Evolutionary conservation across 225 moss, liverwort and hornwort species (phyloP), one percentile per base, ranked within the genome.

Genomic region (Thuidium tamariscinum): DNA sequence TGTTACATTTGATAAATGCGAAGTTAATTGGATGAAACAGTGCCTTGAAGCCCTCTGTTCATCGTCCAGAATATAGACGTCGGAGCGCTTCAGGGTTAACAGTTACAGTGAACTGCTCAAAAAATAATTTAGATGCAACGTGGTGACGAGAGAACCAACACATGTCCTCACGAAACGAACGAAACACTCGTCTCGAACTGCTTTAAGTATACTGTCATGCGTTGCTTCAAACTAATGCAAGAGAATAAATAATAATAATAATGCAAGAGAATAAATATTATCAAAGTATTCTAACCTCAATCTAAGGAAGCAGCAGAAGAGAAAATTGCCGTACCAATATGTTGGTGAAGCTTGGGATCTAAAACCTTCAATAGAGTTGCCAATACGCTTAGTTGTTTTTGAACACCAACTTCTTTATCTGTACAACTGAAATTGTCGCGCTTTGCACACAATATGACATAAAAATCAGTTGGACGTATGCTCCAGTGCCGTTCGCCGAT

Each of bases 371-470:
- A 83, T 18, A 99, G 91, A 41, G 81, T 93, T 81, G 94, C 95
- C 92, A 99, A 90, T 55, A 95, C 95, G 59, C 92, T 91, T 84
- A 99, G 90, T 90, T 99, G 99, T 72, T 95, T 97, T 87, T 97
- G 96, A 82, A 99, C 99, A 86, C 99, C 99, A 78, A 99, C 97
- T 92, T 94, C 94, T 84, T 90, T 92, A 84, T 96, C 96, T 86
- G 97, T 99, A 87, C 97, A 97, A 82, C 94, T 92, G 90, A 99
- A 99, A 84, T 97, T 99, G 87, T 96, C 94, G 86, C 99, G 92
- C 98, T 99, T 95, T 82, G 87, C 89, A 90, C 76, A 85, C 60
- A 94, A 87, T 49, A 83, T 77, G 16, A 44, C 61, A 77, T 21
- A 63, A 62, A 63, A 62, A 70, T 86, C 77, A 91, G 79, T 91